Conservation (phyloP, 768 basidiomycete species). For the Xerocomellus amylosporus region DNA sequence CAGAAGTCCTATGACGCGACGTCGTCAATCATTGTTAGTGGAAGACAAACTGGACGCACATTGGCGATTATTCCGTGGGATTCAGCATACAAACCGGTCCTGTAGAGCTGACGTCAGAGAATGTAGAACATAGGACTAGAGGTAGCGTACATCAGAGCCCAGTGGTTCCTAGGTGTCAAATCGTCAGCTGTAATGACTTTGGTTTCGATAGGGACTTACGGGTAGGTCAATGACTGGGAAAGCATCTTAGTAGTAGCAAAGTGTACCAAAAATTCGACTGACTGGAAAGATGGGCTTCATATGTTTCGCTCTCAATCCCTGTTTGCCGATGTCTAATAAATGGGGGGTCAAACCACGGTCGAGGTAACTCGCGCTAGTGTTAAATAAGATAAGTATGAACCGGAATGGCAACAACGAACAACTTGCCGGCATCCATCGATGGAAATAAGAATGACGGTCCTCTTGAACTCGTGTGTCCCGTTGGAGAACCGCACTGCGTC, state of each 20-base stretch:
- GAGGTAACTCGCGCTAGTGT: slow-evolving; percentile 74
- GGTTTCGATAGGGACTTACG: slow-evolving; percentile 48
- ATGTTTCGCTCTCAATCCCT: slow-evolving; percentile 83
- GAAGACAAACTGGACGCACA: slow-evolving; percentile 38
- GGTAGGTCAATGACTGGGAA: slow-evolving; percentile 79
- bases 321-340: slow-evolving; percentile 72
- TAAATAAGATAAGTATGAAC: slow-evolving; percentile 1
- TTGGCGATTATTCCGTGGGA: slow-evolving; percentile 92
- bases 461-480: slow-evolving; percentile 79
- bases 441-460: slow-evolving; percentile 80
- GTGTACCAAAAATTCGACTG: slow-evolving; percentile 35
- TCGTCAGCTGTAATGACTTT: not conserved
- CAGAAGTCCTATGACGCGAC: slow-evolving; percentile 66
- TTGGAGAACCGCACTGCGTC: slow-evolving; percentile 52
- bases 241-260: slow-evolving; percentile 1
- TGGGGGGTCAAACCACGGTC: slow-evolving; percentile 85
- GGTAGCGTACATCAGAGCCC: slow-evolving; percentile 69
- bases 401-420: not conserved
- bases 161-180: slow-evolving; percentile 68
- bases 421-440: slow-evolving; percentile 80
- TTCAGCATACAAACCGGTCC: slow-evolving; percentile 88
- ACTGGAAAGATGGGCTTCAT: slow-evolving; percentile 89
- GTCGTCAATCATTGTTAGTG: not conserved
- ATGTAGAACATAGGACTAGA: not conserved
- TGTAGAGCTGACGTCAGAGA: slow-evolving; percentile 25